Evolutionary conservation across 1,284 basidiomycete species (phyloP).

Genomic region (Naganishia cerealis): DNA sequence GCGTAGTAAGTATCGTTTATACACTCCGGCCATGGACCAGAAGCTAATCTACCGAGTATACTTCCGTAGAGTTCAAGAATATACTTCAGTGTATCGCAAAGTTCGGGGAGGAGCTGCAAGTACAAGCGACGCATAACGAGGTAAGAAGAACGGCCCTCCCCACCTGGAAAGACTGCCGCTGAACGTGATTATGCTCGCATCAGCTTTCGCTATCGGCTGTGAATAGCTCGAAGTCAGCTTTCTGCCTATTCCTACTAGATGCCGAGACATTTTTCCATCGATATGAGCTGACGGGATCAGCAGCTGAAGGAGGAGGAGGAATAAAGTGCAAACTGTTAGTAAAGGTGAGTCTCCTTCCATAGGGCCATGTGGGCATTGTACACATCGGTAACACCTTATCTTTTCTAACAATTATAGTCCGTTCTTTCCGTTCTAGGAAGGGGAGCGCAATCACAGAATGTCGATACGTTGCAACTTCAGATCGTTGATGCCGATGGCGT

Average conservation of each 20-base stretch:
- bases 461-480: constrained; percentile 48
- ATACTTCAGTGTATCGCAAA: constrained; percentile 51
- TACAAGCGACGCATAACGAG: constrained; percentile 44
- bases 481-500: constrained; percentile 44
- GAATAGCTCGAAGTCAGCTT: constrained; percentile 51
- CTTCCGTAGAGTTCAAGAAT: constrained; percentile 47
- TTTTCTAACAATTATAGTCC: constrained; percentile 40
- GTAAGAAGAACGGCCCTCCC: constrained; percentile 36
- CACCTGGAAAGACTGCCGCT: background rate
- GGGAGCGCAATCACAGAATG: constrained; percentile 42
- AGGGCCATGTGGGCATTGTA: background rate
- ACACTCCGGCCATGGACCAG: background rate
- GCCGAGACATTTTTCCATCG: constrained; percentile 45
- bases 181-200: background rate
- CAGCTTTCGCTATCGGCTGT: constrained; percentile 40
- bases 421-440: constrained; percentile 50
- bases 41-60: constrained; percentile 1
- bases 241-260: constrained; percentile 48
- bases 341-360: constrained; percentile 43
- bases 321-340: constrained; percentile 50
- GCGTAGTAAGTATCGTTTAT: constrained; percentile 16
- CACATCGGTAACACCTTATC: background rate
- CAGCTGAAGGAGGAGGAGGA: constrained; percentile 38
- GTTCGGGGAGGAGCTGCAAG: constrained; percentile 53
- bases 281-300: constrained; percentile 39